A percentile compares a stretch with the other conserved stretches of the same genome.
These are phyloP conservation scores for Jatropha podagrica DNA, from an alignment of 441 rosid species.

Conservation along the genomic window DNA sequence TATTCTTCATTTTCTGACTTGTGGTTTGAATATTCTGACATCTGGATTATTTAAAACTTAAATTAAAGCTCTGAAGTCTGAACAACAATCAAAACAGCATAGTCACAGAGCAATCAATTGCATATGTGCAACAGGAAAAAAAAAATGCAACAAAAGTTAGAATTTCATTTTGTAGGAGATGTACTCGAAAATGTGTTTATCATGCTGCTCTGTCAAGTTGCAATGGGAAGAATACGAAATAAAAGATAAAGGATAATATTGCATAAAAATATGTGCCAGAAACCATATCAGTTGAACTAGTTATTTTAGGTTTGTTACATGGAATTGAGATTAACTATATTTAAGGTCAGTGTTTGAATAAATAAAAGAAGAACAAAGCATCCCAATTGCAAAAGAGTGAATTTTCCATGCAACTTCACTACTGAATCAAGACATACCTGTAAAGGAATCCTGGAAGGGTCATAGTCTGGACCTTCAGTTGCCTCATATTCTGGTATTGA, in stretches of 20 bases:
- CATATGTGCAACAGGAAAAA: too few species aligned
- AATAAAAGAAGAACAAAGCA: conserved; percentile 6
- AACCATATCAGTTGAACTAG: neutral
- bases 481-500: conserved; percentile 67
- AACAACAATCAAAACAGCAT: too few species aligned
- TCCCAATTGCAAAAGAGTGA: neutral
- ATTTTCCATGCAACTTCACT: neutral
- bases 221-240: neutral
- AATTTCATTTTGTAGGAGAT: neutral
- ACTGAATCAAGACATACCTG: conserved; percentile 39
- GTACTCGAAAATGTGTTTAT: neutral
- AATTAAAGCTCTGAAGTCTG: conserved; percentile 2
- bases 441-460: conserved; percentile 32
- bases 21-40: conserved; percentile 35
- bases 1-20: conserved; percentile 52
- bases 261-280: neutral
- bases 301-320: neutral
- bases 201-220: neutral
- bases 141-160: neutral
- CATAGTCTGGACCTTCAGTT: conserved; percentile 41
- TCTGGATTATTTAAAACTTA: conserved; percentile 31
- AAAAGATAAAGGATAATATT: neutral
- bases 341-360: neutral
- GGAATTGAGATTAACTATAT: neutral
- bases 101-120: too few species aligned